Evolutionary conservation across 805 yeast genomes (phyloP), one percentile per base, ranked within the genome.

Genomic region (Nakazawaea wickerhamii): DNA sequence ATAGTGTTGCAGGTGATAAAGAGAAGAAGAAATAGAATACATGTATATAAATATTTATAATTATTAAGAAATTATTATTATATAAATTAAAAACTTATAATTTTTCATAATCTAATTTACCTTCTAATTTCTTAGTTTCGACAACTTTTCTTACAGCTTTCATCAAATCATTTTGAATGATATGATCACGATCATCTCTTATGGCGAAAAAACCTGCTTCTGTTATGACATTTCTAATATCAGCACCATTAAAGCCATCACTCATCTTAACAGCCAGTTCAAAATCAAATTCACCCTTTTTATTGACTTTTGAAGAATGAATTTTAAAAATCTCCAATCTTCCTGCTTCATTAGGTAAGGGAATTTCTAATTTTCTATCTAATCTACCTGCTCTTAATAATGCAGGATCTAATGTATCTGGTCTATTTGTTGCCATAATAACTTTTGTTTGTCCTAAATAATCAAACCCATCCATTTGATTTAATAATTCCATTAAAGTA

Each of bases 381-480:
- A 91, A 77, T 70, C 99, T 81, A 52, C 99, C 99, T 2, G 99
- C 96, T 71, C 99, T 85, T 55, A 91, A 74, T 54, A 91, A 73
- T 4, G 99, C 99, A 11, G 99, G 99, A 64, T 91, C 99, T 51
- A 91, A 73, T 10, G 98, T 93, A 60, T 91, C 99, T 9, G 99
- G 99, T 67, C 99, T 79, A 65, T 91, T 91, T n/a, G 99, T 91
- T 26, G 99, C 99, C 99, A 91, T 91, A 57, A 91, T 91, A 41
- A 91, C 89, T 68, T 91, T 91, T 2, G 99, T 91, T 64, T 89
- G 95, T 21, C 99, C 99, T 57, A 91, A 73, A 45, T 88, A 84
- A 62, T 91, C 98, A 63, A 91, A 91, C 47, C 99, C 99, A 63
- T 91, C 99, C 98, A 91, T 90, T 67, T 93, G 98, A 60, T 91